Evolutionary conservation across 805 yeast species (phyloP), one percentile per base, ranked within the genome.

Genomic region (Starmerella powellii): DNA sequence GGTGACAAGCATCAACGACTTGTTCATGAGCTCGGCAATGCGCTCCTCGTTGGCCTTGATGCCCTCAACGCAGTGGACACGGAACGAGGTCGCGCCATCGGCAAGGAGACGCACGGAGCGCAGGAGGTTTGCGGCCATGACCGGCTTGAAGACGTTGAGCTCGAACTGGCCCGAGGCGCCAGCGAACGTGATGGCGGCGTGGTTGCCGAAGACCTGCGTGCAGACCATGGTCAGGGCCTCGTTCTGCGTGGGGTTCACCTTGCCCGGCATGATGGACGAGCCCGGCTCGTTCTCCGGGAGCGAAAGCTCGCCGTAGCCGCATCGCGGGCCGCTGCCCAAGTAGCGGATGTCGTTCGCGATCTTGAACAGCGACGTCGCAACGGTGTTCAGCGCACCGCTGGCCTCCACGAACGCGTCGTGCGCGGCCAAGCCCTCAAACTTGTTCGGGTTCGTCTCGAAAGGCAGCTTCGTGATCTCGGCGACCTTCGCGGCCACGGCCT

Each of bases 91-190:
- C 49, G 76, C 66, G 52, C 91, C 95, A 58, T 91, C 97, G 41
- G 88, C 91, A 53, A 91, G 67, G 57, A 91, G 73, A 66, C 95
- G 79, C 55, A 87, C 70, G 12, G 95, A 85, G 48, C 82, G 73
- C 58, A 91, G 73, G 64, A 91, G 72, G 76, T 88, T 91, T 48
- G 87, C 72, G 59, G 84, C 85, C 83, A 91, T 67, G 40, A 91
- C 85, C 39, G 98, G 98, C 74, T 91, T 91, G 80, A 85, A 91
- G 34, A 87, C 98, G 65, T 91, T 91, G 64, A 91, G 77, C 72
- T 91, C 98, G 57, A 91, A 91, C 71, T 91, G 98, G 56, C 98
- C 98, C 31, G 94, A 83, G 30, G 98, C 96, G 60, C 98, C 98
- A 34, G 95, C 94, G 62, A 84, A 85, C 28, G 97, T 87, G 67